These are phyloP conservation scores for Anthracocystis setariae DNA, from an alignment of 1,284 basidiomycete species.

Conservation along the genomic window DNA sequence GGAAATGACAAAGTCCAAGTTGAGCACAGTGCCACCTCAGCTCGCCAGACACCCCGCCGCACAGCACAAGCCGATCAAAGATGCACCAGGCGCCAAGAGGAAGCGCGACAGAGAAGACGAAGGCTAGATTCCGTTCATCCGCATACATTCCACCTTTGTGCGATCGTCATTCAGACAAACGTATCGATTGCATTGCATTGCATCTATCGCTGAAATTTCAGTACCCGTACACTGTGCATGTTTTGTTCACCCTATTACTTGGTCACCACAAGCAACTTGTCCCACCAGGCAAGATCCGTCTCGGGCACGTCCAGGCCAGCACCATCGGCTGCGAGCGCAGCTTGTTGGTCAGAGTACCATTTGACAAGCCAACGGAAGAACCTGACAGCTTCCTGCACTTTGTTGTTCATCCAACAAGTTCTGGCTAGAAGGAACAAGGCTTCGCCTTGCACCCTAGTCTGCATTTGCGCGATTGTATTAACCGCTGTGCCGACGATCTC, in stretches of 20 bases:
- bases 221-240: not conserved
- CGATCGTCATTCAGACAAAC: too few relatives aligned
- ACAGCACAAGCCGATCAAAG: conserved; percentile 37
- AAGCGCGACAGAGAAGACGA: conserved; percentile 46
- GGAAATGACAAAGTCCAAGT: conserved; percentile 58
- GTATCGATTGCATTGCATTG: not conserved
- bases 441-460: conserved; percentile 34
- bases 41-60: conserved; percentile 62
- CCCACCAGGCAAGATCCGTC: conserved; percentile 41
- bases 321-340: not conserved
- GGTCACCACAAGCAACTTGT: conserved; percentile 22
- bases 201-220: not conserved
- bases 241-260: conserved; percentile 5
- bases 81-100: conserved; percentile 21
- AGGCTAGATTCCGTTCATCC: conserved; percentile 1
- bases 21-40: conserved; percentile 51
- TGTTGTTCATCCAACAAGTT: conserved; percentile 29
- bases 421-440: conserved; percentile 29
- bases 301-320: conserved; percentile 12
- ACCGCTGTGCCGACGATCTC: not conserved
- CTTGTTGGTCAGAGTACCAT: conserved; percentile 40
- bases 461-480: conserved; percentile 7
- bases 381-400: conserved; percentile 30
- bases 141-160: too few relatives aligned
- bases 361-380: conserved; percentile 36